phyloP scores from a whole-genome alignment of 139 green algal genomes.

The Marvania coccoides region DNA sequence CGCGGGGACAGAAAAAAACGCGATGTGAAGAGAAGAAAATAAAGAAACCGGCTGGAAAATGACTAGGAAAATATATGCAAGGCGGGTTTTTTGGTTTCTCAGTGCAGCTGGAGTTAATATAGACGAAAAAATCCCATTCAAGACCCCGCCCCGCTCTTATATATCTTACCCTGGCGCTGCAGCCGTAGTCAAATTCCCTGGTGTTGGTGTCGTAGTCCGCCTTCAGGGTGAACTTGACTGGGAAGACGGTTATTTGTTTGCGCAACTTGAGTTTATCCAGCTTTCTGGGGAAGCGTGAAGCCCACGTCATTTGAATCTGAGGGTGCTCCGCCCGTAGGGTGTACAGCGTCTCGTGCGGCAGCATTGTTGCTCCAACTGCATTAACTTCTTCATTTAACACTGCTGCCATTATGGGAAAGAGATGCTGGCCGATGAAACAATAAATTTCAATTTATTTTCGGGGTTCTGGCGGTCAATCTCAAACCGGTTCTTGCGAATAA shows the following conservation, averaged over 20 bases:
- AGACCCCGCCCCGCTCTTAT: background rate
- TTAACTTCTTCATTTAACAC: too few species aligned
- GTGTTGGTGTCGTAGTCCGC: constrained; percentile 29
- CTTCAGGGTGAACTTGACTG: constrained; percentile 23
- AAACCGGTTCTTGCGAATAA: too few species aligned
- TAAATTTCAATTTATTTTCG: too few species aligned
- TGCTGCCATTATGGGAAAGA: too few species aligned
- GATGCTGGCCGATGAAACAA: too few species aligned
- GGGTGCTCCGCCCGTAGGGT: background rate
- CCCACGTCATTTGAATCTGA: constrained; percentile 16
- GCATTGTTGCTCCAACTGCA: too few species aligned
- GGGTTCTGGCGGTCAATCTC: too few species aligned
- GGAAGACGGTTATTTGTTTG: constrained; percentile 19
- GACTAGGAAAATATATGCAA: background rate
- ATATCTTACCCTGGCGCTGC: constrained; percentile 11
- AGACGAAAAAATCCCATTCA: background rate
- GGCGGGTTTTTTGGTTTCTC: background rate
- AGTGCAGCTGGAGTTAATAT: background rate
- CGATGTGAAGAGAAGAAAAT: background rate
- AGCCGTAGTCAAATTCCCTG: constrained; percentile 32
- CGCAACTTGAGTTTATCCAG: constrained; percentile 26
- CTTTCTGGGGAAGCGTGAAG: background rate
- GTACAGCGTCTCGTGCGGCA: background rate
- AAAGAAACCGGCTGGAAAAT: background rate
- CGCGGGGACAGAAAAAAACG: background rate